A percentile compares a stretch with the other conserved stretches of the same genome.
Evolutionary conservation across 2,329 filamentous ascomycete species (phyloP).

Genomic region (Aspergillus ochraceoroseus): DNA sequence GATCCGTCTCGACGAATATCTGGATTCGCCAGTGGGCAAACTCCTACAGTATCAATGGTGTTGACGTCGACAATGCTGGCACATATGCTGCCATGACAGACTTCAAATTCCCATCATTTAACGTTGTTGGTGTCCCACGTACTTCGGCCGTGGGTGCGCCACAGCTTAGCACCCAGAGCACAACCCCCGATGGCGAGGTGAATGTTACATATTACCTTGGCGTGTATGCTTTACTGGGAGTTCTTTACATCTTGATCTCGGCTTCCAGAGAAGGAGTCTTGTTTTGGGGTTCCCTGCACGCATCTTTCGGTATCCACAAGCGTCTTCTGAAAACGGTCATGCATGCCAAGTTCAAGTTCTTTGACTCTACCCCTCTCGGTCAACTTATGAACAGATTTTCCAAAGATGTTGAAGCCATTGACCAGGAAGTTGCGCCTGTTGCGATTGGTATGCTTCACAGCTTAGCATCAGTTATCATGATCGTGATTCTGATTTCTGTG

Average conservation of each 20-base stretch:
- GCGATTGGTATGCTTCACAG: constrained; percentile 72
- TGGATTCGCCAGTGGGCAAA: constrained; percentile 97
- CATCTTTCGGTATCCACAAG: constrained; percentile 78
- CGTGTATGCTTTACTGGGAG: constrained; percentile 74
- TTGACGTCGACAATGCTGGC: constrained; percentile 29
- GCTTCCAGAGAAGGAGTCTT: constrained; percentile 79
- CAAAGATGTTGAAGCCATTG: constrained; percentile 90
- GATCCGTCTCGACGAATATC: constrained; percentile 79
- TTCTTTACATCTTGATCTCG: constrained; percentile 73
- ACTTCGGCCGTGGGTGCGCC: constrained; percentile 29
- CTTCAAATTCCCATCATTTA: constrained; percentile 37
- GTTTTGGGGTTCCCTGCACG: constrained; percentile 85
- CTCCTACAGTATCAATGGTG: constrained; percentile 61
- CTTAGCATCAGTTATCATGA: constrained; percentile 68
- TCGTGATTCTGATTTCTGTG: constrained; percentile 75
- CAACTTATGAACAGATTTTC: constrained; percentile 98
- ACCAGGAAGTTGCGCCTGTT: constrained; percentile 91
- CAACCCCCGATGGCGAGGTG: constrained; percentile 49
- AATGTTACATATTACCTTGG: constrained; percentile 78
- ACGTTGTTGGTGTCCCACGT: constrained; percentile 35
- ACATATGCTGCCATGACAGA: constrained; percentile 41
- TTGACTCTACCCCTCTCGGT: constrained; percentile 90
- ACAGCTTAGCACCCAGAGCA: constrained; percentile 26
- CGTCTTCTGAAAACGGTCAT: constrained; percentile 72
- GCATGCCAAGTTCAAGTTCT: constrained; percentile 93